Evolutionary conservation across 257 asterid species (phyloP).

Genomic region (Misopates orontium): DNA sequence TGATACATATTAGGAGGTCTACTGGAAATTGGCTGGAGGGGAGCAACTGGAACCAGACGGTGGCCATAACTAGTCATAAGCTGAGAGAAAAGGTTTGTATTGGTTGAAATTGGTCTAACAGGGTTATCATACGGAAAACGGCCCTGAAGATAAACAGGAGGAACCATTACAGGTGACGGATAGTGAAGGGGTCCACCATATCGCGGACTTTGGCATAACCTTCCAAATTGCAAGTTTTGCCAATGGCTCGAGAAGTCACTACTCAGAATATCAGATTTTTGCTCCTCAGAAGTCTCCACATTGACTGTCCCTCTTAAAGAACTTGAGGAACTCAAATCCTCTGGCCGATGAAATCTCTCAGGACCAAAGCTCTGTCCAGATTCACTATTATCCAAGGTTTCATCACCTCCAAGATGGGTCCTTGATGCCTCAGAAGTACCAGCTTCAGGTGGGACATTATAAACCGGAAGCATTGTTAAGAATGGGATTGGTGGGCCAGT

Average conservation of each 20-base stretch:
- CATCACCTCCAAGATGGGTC: constrained; percentile 57
- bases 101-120: constrained; percentile 69
- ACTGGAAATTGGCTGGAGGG: constrained; percentile 62
- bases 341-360: constrained; percentile 54
- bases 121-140: constrained; percentile 74
- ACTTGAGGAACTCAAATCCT: constrained; percentile 45
- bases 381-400: constrained; percentile 45
- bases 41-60: constrained; percentile 65
- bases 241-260: constrained; percentile 92
- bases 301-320: constrained; percentile 49
- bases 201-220: constrained; percentile 78
- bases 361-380: constrained; percentile 46
- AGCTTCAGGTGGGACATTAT: constrained; percentile 61
- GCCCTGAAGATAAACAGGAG: constrained; percentile 81
- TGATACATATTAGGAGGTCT: constrained; percentile 73
- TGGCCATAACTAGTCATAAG: constrained; percentile 67
- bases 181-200: constrained; percentile 50
- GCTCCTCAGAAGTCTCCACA: constrained; percentile 48
- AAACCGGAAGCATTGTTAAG: constrained; percentile 86
- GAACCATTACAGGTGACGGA: constrained; percentile 83
- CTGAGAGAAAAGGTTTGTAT: constrained; percentile 62
- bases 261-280: constrained; percentile 71
- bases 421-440: constrained; percentile 59
- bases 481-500: constrained; percentile 99
- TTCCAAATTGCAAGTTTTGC: constrained; percentile 85